Evolutionary conservation across 2,329 filamentous ascomycete species (phyloP), one percentile per base, ranked within the genome.

Genomic region (Colletotrichum sp.): DNA sequence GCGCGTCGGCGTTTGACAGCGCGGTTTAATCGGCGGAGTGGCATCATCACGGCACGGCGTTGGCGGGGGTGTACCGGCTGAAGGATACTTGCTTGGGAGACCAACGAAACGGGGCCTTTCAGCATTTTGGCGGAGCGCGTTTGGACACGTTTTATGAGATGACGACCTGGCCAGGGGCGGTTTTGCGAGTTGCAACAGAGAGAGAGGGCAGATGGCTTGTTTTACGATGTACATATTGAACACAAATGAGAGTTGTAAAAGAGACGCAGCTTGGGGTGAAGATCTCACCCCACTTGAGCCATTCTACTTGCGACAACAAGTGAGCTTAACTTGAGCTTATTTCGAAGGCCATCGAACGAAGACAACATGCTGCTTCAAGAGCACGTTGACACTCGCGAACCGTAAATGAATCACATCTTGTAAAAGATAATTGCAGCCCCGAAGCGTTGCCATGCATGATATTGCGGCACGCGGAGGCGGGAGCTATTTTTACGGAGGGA

Each of bases 11-110:
- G 64, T 65, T 68, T 44, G 36, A 59, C 64, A 57, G 39, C 73
- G 63, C 70, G 69, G 44, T 73, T 65, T 65, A 57, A 65, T 71
- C 60, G 74, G 65, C 68, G 28, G 28, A 68, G 52, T 24, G 70
- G 39, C 59, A 73, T 75, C 72, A 75, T 68, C 73, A 75, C 64
- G 74, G 70, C 70, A 74, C 59, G 74, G 74, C 74, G 74, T 76
- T 76, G 59, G 59, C 74, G n/a, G 64, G 74, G 65, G 69, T 74
- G 44, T 66, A 69, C 32, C 48, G 74, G 74, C 59, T 60, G 34
- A 72, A 36, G 34, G 32, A 63, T 18, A 57, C 22, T 30, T 32
- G 65, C 22, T 30, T 22, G 39, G 65, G 34, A 69, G 70, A 59
- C 64, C 64, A 44, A 64, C 24, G 26, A 39, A 60, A 26, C 34